phyloP scores from a whole-genome alignment of 2,329 filamentous ascomycete genomes.

The Botrytis paeoniae region DNA sequence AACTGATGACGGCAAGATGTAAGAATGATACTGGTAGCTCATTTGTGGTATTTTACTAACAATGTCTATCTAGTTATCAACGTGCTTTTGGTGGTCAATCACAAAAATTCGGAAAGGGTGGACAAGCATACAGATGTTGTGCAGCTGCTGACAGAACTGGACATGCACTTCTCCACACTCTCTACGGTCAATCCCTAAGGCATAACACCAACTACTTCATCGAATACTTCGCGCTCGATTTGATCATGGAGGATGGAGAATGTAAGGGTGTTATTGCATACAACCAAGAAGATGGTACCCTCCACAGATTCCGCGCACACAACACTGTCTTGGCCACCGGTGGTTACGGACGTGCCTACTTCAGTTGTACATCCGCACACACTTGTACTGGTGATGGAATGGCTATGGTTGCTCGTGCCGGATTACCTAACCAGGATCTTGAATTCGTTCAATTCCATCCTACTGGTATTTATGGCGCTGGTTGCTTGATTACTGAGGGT shows the following conservation, averaged over 20 bases:
- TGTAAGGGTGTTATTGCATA: constrained; percentile 45
- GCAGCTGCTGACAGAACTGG: constrained; percentile 44
- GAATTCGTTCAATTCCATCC: constrained; percentile 53
- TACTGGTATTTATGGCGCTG: constrained; percentile 49
- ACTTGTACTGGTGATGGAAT: constrained; percentile 50
- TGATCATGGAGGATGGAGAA: constrained; percentile 47
- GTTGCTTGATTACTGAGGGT: constrained; percentile 49
- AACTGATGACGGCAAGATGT: constrained; percentile 96
- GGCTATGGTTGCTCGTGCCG: constrained; percentile 48
- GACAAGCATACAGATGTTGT: constrained; percentile 44
- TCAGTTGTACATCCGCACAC: constrained; percentile 48
- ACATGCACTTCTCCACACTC: constrained; percentile 49
- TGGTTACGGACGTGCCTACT: constrained; percentile 50
- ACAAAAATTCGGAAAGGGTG: constrained; percentile 46
- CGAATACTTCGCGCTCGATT: constrained; percentile 49
- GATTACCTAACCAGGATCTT: constrained; percentile 49
- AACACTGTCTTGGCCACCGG: constrained; percentile 50
- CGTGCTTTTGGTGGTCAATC: constrained; percentile 48
- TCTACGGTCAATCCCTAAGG: constrained; percentile 49
- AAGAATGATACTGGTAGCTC: constrained; percentile 37
- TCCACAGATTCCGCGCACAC: constrained; percentile 44
- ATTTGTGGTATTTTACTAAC: constrained; percentile 24
- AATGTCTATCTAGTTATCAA: constrained; percentile 47
- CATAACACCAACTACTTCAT: constrained; percentile 50
- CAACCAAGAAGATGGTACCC: constrained; percentile 45